phyloP scores from a whole-genome alignment of 164 flowering plant species.

The Umbilicus rupestris region DNA sequence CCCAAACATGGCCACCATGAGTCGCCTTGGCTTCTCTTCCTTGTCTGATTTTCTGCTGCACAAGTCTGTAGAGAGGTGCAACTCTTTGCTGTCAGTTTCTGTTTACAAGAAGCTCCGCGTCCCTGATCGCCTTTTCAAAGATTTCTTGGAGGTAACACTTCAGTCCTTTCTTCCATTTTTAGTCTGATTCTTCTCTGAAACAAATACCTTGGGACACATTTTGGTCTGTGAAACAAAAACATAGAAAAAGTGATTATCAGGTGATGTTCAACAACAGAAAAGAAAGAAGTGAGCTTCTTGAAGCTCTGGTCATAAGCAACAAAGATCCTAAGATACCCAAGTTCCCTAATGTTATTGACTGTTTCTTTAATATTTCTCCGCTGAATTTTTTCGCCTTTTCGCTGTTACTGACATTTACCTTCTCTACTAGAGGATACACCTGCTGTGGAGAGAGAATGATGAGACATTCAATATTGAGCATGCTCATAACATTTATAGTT shows the following conservation, averaged over 20 bases:
- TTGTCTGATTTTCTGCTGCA: constrained; percentile 62
- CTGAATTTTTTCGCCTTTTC: background rate
- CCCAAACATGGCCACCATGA: no score
- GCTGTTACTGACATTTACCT: background rate
- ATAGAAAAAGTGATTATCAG: constrained; percentile 34
- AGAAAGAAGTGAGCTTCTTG: constrained; percentile 74
- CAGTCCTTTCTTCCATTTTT: no score
- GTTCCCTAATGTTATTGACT: constrained; percentile 52
- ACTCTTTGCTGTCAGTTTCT: constrained; percentile 61
- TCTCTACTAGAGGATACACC: constrained; percentile 59
- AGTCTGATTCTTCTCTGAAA: no score
- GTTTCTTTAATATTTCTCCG: no score
- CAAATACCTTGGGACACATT: no score
- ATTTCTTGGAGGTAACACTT: constrained; percentile 50
- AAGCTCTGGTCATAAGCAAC: constrained; percentile 54
- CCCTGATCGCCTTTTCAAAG: constrained; percentile 50
- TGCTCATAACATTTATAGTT: constrained; percentile 38
- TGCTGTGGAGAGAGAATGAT: constrained; percentile 85
- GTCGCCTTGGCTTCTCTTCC: constrained; percentile 48
- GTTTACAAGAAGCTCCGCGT: constrained; percentile 59
- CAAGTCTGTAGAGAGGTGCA: constrained; percentile 51
- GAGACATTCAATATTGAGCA: constrained; percentile 63
- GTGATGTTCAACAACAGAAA: constrained; percentile 85
- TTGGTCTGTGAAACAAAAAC: no score
- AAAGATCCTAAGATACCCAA: constrained; percentile 39